Percentiles rank a stretch among this genome's conserved stretches.
phyloP scores from a whole-genome alignment of 2,329 filamentous ascomycete species.

The Colletotrichum eleusines region DNA sequence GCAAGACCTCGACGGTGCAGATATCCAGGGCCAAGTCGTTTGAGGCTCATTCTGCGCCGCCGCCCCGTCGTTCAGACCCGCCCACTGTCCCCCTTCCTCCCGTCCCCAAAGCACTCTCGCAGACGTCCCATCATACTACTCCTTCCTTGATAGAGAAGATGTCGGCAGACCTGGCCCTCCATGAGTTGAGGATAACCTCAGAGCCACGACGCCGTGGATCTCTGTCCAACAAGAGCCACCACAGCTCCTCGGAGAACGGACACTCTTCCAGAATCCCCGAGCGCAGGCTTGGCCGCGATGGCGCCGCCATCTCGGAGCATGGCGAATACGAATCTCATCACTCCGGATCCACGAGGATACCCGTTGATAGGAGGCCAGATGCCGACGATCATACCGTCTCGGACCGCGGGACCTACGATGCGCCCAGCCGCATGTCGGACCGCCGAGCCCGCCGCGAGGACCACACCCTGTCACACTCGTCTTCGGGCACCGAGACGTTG shows the following conservation, averaged over 20 bases:
- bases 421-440: conserved; percentile 42
- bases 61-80: conserved; percentile 4
- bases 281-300: conserved; percentile 36
- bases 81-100: conserved; percentile 18
- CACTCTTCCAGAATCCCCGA: conserved; percentile 37
- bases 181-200: conserved; percentile 39
- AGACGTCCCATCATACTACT: conserved; percentile 43
- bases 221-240: conserved; percentile 45
- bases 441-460: conserved; percentile 43
- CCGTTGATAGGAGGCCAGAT: conserved; percentile 17
- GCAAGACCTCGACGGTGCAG: conserved; percentile 45
- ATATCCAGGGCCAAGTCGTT: conserved; percentile 49
- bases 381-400: conserved; percentile 33
- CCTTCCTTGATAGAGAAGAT: conserved; percentile 42
- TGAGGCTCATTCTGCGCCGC: conserved; percentile 39
- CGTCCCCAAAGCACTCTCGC: conserved; percentile 32
- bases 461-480: conserved; percentile 45
- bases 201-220: conserved; percentile 45
- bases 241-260: conserved; percentile 39
- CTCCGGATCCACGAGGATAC: conserved; percentile 12
- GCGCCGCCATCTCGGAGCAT: conserved; percentile 42
- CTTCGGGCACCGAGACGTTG: conserved; percentile 51
- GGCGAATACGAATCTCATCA: conserved; percentile 36
- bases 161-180: conserved; percentile 38
- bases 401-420: conserved; percentile 23